Conservation (phyloP, 2,329 filamentous ascomycete species). For the Monosporascus sp. region DNA sequence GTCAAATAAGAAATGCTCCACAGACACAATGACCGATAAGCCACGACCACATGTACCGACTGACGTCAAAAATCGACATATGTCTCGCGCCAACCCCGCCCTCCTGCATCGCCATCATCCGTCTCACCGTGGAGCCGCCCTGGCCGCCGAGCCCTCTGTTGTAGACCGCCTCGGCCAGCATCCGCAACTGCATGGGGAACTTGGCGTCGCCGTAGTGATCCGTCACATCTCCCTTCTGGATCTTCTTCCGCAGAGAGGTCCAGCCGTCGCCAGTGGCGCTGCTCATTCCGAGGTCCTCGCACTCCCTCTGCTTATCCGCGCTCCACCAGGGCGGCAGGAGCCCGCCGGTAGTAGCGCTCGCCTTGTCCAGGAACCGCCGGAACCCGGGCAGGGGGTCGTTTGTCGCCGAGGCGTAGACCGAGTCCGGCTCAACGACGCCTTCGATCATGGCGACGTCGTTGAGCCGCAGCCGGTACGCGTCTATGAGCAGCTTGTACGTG, state of each 20-base stretch:
- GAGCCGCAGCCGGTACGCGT: constrained; percentile 42
- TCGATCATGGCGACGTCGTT: constrained; percentile 29
- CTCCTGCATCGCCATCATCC: constrained; percentile 11
- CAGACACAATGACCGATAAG: too few relatives aligned
- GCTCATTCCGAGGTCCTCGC: constrained; percentile 29
- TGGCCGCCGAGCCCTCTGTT: constrained; percentile 24
- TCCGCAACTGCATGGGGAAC: constrained; percentile 45
- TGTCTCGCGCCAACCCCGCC: background rate
- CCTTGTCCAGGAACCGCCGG: constrained; percentile 28
- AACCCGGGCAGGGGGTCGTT: constrained; percentile 27
- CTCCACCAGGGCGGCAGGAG: constrained; percentile 43
- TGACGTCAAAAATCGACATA: too few relatives aligned
- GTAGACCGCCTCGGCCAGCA: constrained; percentile 38
- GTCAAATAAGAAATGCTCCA: too few relatives aligned
- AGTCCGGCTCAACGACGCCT: constrained; percentile 19
- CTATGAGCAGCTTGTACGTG: constrained; percentile 40
- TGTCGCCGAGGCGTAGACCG: constrained; percentile 21
- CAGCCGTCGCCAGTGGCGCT: constrained; percentile 14
- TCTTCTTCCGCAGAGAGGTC: constrained; percentile 19
- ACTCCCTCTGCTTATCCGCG: constrained; percentile 29
- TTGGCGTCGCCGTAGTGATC: constrained; percentile 36
- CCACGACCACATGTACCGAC: too few relatives aligned
- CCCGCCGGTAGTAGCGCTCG: constrained; percentile 12
- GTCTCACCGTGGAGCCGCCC: constrained; percentile 13
- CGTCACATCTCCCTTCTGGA: constrained; percentile 31